Base-by-base conservation (phyloP, 768 basidiomycete species). In the Paxillus rubicundulus region DNA sequence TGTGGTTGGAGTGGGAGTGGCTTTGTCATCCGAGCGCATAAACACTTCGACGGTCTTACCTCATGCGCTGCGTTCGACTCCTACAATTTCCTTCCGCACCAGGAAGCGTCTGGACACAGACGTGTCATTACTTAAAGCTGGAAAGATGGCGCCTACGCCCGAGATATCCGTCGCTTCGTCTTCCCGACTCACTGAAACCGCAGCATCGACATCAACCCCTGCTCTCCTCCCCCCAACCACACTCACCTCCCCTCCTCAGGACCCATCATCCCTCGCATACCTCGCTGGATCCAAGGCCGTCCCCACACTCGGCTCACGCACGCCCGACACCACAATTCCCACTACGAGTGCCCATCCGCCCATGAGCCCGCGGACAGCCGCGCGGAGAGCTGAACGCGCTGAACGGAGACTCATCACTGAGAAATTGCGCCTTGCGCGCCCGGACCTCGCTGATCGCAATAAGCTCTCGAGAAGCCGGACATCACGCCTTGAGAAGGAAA, bases 401-500 rank as follows among this genome's bases (percentile, higher is more conserved):
- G 53, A 64, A 40, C 56, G 64, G 36, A 56, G 52, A 20, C 54
- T 48, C 32, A 64, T 62, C 37, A 74, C 74, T 1, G 74, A 77
- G 34, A 74, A 72, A 32, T 64, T 82, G 14, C 71, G 74, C 4
- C 61, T 58, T 13, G 77, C 77, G 10, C 72, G 74, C 24, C 81
- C 80, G 2, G 72, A 77, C 48, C 69, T 74, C 8, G 72, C 75
- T 2, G 61, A 61, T 7, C 59, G 68, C 2, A 42, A 44, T 5
- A 70, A 66, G 46, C 59, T 65, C 9, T 65, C 66, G 13, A 61
- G 55, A 44, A 50, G 64, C 13, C 38, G 17, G 50, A 58, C 9
- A 45, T 28, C 24, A 8, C 13, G 2, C 20, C 44, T 53, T 16
- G 52, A 42, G 13, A 59, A 46, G 27, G 14, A 5, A 13, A 16